phyloP scores from a whole-genome alignment of 1,284 basidiomycete genomes.

The Athelia psychrophila region DNA sequence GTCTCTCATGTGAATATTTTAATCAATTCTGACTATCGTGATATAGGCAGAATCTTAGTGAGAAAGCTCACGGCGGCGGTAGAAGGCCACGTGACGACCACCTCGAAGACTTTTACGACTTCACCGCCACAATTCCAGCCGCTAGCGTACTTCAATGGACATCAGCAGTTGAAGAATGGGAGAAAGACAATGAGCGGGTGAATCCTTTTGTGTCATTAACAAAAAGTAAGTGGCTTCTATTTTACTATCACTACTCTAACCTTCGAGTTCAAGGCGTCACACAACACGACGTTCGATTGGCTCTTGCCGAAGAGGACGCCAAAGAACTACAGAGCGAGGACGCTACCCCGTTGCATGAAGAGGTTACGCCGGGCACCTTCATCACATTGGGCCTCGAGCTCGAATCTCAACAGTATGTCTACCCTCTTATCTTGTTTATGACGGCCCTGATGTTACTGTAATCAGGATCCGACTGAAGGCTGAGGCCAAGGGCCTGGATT shows the following conservation, averaged over 20 bases:
- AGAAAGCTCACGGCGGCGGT: too few species aligned
- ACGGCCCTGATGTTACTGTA: neutral
- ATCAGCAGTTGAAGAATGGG: too few species aligned
- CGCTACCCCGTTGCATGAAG: conserved; percentile 3
- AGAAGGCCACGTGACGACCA: too few species aligned
- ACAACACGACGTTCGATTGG: neutral
- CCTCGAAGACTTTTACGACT: too few species aligned
- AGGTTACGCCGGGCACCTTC: conserved; percentile 8
- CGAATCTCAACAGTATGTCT: conserved; percentile 15
- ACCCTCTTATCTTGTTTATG: neutral
- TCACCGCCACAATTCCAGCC: too few species aligned
- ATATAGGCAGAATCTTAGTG: too few species aligned
- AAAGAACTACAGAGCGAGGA: neutral
- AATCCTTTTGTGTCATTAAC: too few species aligned
- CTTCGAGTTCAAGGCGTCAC: neutral
- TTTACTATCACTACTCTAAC: neutral
- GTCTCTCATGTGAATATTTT: too few species aligned
- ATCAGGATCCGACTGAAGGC: neutral
- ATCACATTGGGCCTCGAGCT: conserved; percentile 16
- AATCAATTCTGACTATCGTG: too few species aligned
- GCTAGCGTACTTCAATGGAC: too few species aligned
- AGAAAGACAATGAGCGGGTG: too few species aligned
- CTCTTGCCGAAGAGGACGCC: neutral
- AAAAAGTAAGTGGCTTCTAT: conserved; percentile 12
- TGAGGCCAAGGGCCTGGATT: conserved; percentile 6